Base-by-base conservation (phyloP, 2,329 filamentous ascomycete genomes). In the Pseudogymnoascus sp. region DNA sequence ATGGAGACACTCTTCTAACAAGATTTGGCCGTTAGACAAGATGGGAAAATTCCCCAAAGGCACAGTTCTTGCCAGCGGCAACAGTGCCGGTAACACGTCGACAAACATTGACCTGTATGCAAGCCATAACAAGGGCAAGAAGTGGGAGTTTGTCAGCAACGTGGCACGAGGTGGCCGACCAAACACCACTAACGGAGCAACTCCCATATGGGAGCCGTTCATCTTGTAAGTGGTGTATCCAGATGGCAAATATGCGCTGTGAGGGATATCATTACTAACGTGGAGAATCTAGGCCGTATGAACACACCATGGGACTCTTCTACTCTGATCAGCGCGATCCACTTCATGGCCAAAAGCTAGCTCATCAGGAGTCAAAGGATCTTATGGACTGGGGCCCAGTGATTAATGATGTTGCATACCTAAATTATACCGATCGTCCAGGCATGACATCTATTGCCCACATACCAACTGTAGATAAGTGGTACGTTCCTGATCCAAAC, bases 181-280 rank as follows among this genome's bases (percentile, higher is more conserved):
- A 0, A 82, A 86, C 2, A 80, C 83, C 33, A 56, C 71, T 69
- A 88, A 90, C 69, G 87, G 85, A 1, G 72, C 85, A 37, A 87
- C 85, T 0, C 86, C 87, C 0, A 84, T 91, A 19, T 91, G 88
- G 88, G 88, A 91, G 72, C 88, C 88, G 0, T 89, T 87, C 72
- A 74, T 90, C 42, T 70, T 84, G 72, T 76, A 80, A 19, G 38
- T 42, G 38, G 14, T 42, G 38, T 10, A 19, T 40, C 8, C 38
- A 19, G 38, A 16, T 14, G 6, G 38, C 2, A 19, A 10, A 19
- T 16, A 7, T 42, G 38, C 16, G 1, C n/a, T 19, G 10, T n/a
- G 2, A 1, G 16, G n/a, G 16, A 19, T 42, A 10, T 6, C 38
- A 10, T 42, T 19, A 10, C 38, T 42, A 19, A 42, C 10, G 11